Evolutionary conservation across 495 filamentous ascomycete species (phyloP).

Genomic region (Paragyromitra xinjiangensis): DNA sequence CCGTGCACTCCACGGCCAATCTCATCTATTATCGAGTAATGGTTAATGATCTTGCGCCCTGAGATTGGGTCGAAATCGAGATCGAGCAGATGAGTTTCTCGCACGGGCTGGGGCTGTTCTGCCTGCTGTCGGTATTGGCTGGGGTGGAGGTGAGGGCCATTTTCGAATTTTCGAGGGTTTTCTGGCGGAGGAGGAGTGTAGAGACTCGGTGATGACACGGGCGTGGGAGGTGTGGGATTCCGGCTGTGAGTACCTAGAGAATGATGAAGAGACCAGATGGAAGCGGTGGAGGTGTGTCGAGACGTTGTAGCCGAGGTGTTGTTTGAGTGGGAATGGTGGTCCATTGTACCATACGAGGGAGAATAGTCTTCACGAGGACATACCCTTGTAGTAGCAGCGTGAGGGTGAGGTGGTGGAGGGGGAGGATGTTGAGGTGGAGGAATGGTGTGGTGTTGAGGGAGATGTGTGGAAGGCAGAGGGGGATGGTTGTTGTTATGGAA

Average conservation of each 20-base stretch:
- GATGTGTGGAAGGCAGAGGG: conserved; percentile 45
- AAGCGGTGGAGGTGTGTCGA: conserved; percentile 53
- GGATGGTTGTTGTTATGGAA: conserved; percentile 53
- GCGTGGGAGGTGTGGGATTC: conserved; percentile 55
- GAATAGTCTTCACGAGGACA: conserved; percentile 41
- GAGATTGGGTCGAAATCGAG: conserved; percentile 86
- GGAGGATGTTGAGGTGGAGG: not conserved
- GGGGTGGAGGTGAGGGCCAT: conserved; percentile 53
- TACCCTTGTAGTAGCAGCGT: conserved; percentile 40
- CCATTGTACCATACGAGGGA: conserved; percentile 45
- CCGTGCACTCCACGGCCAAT: conserved; percentile 94
- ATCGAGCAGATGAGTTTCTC: conserved; percentile 79
- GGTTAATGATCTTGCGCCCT: conserved; percentile 93
- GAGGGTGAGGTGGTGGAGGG: conserved; percentile 18
- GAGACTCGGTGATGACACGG: conserved; percentile 54
- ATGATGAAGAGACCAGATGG: conserved; percentile 54
- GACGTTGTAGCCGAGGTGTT: conserved; percentile 55
- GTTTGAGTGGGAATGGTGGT: conserved; percentile 44
- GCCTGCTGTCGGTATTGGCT: conserved; percentile 49
- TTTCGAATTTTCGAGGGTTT: conserved; percentile 35
- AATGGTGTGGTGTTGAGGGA: conserved; percentile 19
- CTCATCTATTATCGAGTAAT: conserved; percentile 96
- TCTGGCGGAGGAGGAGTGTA: conserved; percentile 53
- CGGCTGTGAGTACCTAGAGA: conserved; percentile 46
- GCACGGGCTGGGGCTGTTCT: conserved; percentile 43